Percentiles rank a stretch among this genome's conserved stretches.
These are phyloP conservation scores for Linum lewisii DNA, from an alignment of 345 rosid species.

Conservation along the genomic window DNA sequence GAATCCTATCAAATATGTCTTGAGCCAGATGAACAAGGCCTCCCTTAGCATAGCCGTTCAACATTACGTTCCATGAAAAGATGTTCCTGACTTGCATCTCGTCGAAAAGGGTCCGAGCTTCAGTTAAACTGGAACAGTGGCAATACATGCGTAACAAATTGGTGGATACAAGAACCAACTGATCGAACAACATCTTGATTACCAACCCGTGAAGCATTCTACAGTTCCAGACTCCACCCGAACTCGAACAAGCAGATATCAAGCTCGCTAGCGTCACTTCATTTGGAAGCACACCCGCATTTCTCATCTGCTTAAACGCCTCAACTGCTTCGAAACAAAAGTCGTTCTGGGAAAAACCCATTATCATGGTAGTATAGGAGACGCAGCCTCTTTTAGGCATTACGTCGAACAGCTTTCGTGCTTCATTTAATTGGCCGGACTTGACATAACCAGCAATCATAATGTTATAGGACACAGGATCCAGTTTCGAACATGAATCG, in stretches of 20 bases:
- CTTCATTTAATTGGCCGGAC: conserved; percentile 38
- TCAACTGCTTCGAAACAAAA: conserved; percentile 39
- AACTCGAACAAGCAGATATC: conserved; percentile 42
- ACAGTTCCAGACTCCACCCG: conserved; percentile 45
- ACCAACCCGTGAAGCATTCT: conserved; percentile 55
- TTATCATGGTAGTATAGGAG: conserved; percentile 55
- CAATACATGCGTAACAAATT: conserved; percentile 67
- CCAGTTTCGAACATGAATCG: conserved; percentile 19
- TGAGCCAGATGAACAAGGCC: conserved; percentile 46
- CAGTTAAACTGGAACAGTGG: conserved; percentile 39
- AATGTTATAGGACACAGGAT: conserved; percentile 53
- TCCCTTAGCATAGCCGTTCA: conserved; percentile 73
- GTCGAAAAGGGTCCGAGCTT: conserved; percentile 49
- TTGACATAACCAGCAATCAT: conserved; percentile 50
- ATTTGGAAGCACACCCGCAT: conserved; percentile 33
- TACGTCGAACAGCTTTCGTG: conserved; percentile 47
- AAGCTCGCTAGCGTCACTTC: conserved; percentile 53
- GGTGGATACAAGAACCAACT: conserved; percentile 47
- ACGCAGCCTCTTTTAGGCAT: conserved; percentile 57
- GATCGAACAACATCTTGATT: conserved; percentile 33
- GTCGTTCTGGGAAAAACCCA: conserved; percentile 46
- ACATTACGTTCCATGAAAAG: conserved; percentile 82
- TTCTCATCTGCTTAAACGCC: conserved; percentile 53
- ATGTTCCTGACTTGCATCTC: conserved; percentile 53
- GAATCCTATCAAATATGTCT: conserved; percentile 51